phyloP scores from a whole-genome alignment of 306 rosid species.

The Ammopiptanthus mongolicus region DNA sequence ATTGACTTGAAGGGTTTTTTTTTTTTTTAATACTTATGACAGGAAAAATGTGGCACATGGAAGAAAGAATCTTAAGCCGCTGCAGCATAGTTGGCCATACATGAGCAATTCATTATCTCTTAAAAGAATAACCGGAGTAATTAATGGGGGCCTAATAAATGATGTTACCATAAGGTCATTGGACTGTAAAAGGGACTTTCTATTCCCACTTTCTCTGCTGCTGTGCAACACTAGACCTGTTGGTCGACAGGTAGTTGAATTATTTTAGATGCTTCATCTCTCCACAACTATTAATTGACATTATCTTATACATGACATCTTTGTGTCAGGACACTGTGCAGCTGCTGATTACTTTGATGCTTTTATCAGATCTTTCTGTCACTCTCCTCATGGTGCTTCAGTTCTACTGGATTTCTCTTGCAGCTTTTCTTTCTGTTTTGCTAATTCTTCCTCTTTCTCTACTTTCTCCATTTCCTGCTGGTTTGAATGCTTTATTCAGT shows the following conservation, averaged over 20 bases:
- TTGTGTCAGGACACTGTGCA: constrained; percentile 82
- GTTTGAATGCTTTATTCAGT: constrained; percentile 92
- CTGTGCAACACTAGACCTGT: constrained; percentile 91
- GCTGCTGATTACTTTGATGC: constrained; percentile 72
- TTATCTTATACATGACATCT: constrained; percentile 31
- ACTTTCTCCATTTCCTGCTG: constrained; percentile 95
- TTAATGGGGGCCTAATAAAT: constrained; percentile 88
- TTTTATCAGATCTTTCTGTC: constrained; percentile 81
- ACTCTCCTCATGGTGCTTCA: constrained; percentile 91
- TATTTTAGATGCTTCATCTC: constrained; percentile 7
- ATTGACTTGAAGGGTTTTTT: constrained; percentile 6
- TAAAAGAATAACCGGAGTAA: constrained; percentile 86
- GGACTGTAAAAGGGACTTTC: constrained; percentile 71
- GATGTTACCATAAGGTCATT: constrained; percentile 66
- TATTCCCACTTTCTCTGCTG: constrained; percentile 74
- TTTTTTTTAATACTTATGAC: constrained; percentile 3
- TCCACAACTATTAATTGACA: constrained; percentile 3
- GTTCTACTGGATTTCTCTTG: constrained; percentile 94
- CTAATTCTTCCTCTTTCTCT: constrained; percentile 89
- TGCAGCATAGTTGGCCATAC: constrained; percentile 64
- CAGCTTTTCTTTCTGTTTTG: constrained; percentile 83
- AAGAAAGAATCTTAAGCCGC: constrained; percentile 50
- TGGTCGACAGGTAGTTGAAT: constrained; percentile 76
- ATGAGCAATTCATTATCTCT: constrained; percentile 69
- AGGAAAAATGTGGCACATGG: constrained; percentile 50